These are phyloP conservation scores for Sordaria brevicollis DNA, from an alignment of 495 filamentous ascomycete genomes.

Conservation along the genomic window DNA sequence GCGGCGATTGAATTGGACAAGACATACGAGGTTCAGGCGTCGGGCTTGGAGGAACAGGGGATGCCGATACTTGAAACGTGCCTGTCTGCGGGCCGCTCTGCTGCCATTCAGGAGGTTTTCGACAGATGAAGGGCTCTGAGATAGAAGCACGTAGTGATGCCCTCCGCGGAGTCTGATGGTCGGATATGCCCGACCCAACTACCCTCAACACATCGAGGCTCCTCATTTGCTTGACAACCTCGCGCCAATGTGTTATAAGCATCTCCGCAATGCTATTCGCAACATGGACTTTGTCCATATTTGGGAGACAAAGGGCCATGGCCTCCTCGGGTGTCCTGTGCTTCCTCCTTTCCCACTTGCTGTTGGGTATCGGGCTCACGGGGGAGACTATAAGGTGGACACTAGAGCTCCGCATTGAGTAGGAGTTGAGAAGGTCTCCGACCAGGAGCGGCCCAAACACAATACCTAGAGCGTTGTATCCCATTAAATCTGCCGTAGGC, in stretches of 20 bases:
- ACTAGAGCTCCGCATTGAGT: constrained; percentile 28
- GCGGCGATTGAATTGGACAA: background rate
- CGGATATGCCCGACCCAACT: background rate
- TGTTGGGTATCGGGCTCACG: constrained; percentile 19
- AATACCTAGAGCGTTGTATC: constrained; percentile 51
- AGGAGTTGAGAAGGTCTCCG: constrained; percentile 41
- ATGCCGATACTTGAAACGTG: constrained; percentile 6
- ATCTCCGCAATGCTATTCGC: constrained; percentile 48
- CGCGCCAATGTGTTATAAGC: constrained; percentile 48
- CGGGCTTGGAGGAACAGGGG: constrained; percentile 19
- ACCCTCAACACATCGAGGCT: constrained; percentile 23
- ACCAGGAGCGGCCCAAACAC: constrained; percentile 55
- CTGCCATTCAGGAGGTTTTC: constrained; percentile 11
- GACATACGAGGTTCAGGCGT: constrained; percentile 16
- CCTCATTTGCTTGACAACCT: constrained; percentile 45
- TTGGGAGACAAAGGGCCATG: background rate
- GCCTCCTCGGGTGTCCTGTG: constrained; percentile 1
- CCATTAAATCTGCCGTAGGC: constrained; percentile 44
- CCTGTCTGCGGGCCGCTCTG: background rate
- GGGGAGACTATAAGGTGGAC: constrained; percentile 29
- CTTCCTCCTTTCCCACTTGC: constrained; percentile 26
- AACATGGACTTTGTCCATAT: constrained; percentile 38
- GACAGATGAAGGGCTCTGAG: constrained; percentile 14
- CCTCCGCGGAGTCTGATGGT: background rate
- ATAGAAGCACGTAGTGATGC: constrained; percentile 11